Percentiles rank a stretch among this genome's conserved stretches.
These are phyloP conservation scores for Microthyrium microscopicum DNA, from an alignment of 2,329 filamentous ascomycete genomes.

Conservation along the genomic window DNA sequence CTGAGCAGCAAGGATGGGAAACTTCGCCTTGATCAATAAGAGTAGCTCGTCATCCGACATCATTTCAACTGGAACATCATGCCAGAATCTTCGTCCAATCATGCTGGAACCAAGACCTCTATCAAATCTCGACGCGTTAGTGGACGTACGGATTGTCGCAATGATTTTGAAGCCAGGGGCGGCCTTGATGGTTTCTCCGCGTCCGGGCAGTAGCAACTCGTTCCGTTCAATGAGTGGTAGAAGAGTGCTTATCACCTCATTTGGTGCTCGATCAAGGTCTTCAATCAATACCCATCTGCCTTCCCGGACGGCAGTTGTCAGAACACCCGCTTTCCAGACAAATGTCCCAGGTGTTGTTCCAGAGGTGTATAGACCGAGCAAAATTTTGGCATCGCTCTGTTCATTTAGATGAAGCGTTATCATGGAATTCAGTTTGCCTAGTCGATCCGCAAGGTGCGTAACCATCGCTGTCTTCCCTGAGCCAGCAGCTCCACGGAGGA, in stretches of 20 bases:
- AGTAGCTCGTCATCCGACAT: conserved; percentile 54
- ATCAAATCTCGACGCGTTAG: conserved; percentile 33
- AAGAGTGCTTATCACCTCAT: conserved; percentile 84
- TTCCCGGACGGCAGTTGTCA: conserved; percentile 86
- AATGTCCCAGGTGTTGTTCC: conserved; percentile 79
- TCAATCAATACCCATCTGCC: conserved; percentile 96
- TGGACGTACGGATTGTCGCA: conserved; percentile 65
- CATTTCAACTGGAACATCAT: conserved; percentile 50
- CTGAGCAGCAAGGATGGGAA: conserved; percentile 48
- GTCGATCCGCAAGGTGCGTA: conserved; percentile 61
- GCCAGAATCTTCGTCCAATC: conserved; percentile 78
- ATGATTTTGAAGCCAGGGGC: conserved; percentile 77
- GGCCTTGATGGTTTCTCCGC: conserved; percentile 72
- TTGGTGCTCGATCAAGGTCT: conserved; percentile 85
- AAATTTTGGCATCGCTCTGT: conserved; percentile 92
- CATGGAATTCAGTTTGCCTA: conserved; percentile 67
- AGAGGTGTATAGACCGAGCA: conserved; percentile 86
- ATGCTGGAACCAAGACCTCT: conserved; percentile 57
- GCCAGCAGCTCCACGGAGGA: conserved; percentile 70
- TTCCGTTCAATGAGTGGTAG: conserved; percentile 82
- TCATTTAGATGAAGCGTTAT: conserved; percentile 94
- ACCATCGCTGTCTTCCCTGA: conserved; percentile 82
- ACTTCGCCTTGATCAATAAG: conserved; percentile 53
- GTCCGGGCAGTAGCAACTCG: conserved; percentile 78
- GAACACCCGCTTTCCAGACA: conserved; percentile 75